Evolutionary conservation across 805 yeast species (phyloP), one percentile per base, ranked within the genome.

Genomic region (Ogataea corticis): DNA sequence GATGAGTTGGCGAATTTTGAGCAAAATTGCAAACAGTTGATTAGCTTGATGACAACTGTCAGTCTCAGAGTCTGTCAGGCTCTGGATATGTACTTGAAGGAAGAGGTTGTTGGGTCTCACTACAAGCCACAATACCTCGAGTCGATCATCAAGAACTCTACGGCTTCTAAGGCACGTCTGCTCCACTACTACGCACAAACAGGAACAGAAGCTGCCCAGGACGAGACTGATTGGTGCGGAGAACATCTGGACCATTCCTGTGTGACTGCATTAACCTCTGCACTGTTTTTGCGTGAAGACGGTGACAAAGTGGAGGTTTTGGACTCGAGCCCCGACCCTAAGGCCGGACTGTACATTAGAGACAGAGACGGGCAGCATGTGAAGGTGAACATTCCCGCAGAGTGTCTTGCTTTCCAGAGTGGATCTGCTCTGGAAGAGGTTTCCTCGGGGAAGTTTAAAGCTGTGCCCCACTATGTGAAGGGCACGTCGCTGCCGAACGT

Each of bases 201-300:
- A 10, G 30, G 38, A 1, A 23, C 40, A 7, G 30, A 38, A 1
- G 21, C 40, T 6, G 37, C 43, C 0, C 50, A 45, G 1, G 45
- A 38, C 7, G 65, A 61, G 12, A 69, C 62, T 43, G 71, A 69
- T 33, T 80, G 85, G 85, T 80, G 85, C 58, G 84, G 83, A 0
- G 82, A 78, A 52, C 85, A 80, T 55, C 51, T 71, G 33, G 85
- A 80, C 57, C 85, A 80, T 51, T 75, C 81, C 4, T 78, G 84
- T 55, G 61, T 80, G 17, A 80, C 85, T 0, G 85, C 80, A 0
- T 63, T 80, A 15, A 78, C 83, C 1, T 72, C 81, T 17, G 83
- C 83, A 11, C 57, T 77, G 53, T 78, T 69, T 48, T 49, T 76
- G 13, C 72, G 75, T 44, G 79, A 76, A 44, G 50, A 62, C 3